Evolutionary conservation across 768 basidiomycete genomes (phyloP).

Genomic region (Phylloporus arenicola): DNA sequence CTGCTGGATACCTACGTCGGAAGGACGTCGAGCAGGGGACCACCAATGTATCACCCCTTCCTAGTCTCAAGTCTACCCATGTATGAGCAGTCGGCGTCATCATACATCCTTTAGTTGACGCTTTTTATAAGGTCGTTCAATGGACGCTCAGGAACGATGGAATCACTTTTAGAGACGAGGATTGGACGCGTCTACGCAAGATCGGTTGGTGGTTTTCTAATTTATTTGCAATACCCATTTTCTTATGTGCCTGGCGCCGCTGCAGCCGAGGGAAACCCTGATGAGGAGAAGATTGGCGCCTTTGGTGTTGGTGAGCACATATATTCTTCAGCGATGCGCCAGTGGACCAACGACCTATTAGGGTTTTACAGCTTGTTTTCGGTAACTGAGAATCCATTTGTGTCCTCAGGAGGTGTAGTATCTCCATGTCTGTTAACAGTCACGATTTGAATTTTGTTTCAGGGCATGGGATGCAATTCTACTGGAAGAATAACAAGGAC

Average conservation of each 20-base stretch:
- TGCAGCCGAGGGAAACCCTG: conserved; percentile 23
- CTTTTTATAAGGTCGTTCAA: conserved; percentile 52
- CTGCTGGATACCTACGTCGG: conserved; percentile 41
- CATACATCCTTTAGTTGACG: background rate
- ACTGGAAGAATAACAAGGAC: conserved; percentile 92
- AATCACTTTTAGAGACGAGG: conserved; percentile 53
- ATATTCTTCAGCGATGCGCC: background rate
- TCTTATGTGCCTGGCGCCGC: background rate
- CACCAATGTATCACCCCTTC: conserved; percentile 31
- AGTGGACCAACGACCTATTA: conserved; percentile 10
- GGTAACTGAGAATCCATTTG: conserved; percentile 77
- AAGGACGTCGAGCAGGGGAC: conserved; percentile 5
- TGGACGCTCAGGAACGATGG: conserved; percentile 92
- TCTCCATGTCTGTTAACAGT: background rate
- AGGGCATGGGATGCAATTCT: conserved; percentile 93
- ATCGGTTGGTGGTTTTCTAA: conserved; percentile 3
- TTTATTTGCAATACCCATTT: background rate
- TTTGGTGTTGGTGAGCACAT: conserved; percentile 20
- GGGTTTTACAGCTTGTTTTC: conserved; percentile 81
- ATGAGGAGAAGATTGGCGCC: conserved; percentile 23
- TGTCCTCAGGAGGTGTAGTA: conserved; percentile 65
- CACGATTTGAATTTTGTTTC: conserved; percentile 5
- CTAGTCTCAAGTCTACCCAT: conserved; percentile 59
- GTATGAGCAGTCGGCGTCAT: conserved; percentile 33
- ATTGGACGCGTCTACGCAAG: conserved; percentile 16